Conservation (phyloP, 108 stramenopile species). For the Stephanodiscus triporus region DNA sequence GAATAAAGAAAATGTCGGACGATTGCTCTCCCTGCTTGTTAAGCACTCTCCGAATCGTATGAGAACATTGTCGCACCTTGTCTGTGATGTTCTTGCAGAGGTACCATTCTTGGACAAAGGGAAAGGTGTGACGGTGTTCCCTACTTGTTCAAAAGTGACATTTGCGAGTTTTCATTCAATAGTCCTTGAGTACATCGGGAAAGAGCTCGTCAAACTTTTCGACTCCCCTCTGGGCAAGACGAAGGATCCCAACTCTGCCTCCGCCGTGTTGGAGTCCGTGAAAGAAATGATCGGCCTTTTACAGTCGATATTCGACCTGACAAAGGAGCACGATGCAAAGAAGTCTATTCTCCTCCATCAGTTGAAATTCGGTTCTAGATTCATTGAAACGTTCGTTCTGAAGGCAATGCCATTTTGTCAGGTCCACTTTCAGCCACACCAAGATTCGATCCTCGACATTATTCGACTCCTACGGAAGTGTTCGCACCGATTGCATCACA, state of each 20-base stretch:
- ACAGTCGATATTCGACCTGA: conserved; percentile 32
- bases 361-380: conserved; percentile 47
- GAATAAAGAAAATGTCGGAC: conserved; percentile 53
- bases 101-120: conserved; percentile 49
- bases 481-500: conserved; percentile 37
- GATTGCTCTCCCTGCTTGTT: conserved; percentile 44
- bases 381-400: conserved; percentile 51
- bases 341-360: conserved; percentile 45
- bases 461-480: conserved; percentile 38
- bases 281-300: conserved; percentile 29
- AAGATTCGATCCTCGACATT: conserved; percentile 37
- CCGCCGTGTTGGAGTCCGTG: conserved; percentile 11
- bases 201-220: conserved; percentile 38
- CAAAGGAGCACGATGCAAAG: conserved; percentile 34
- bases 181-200: conserved; percentile 23
- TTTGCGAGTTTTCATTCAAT: conserved; percentile 43
- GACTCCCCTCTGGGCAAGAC: conserved; percentile 40
- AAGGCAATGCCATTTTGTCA: conserved; percentile 53
- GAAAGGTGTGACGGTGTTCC: conserved; percentile 46
- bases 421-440: conserved; percentile 39
- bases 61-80: conserved; percentile 32
- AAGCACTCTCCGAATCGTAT: conserved; percentile 43
- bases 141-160: conserved; percentile 43
- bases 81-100: conserved; percentile 45
- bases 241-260: conserved; percentile 29